Evolutionary conservation across 257 asterid species (phyloP), one percentile per base, ranked within the genome.

Genomic region (Jaltomata sinuosa): DNA sequence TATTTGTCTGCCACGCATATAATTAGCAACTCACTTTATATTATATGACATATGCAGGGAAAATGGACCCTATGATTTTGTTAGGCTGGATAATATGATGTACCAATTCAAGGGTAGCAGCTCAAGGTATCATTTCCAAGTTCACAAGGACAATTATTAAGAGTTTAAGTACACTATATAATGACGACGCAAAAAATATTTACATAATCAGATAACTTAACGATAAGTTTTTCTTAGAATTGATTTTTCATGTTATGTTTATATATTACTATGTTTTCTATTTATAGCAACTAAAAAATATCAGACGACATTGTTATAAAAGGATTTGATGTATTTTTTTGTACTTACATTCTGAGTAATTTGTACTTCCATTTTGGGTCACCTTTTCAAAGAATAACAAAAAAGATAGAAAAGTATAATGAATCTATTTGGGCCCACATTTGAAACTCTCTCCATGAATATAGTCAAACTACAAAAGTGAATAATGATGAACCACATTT

Each of bases 61-160:
- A 36, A 90, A 62, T 50, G 88, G 62, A 49, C 90, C 95, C 18
- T 21, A 84, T 81, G 93, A 94, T 88, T 95, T 95, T 85, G 91
- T 84, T 6, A 92, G 84, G 84, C 87, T 93, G 84, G 97, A 93
- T 54, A 86, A 91, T 81, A 49, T 84, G 55, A 95, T 93, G 98
- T 94, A 95, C 85, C 97, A 92, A 81, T 93, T 91, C 90, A 93
- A 88, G 90, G 98, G 98, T 31, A 93, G 98, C 92, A 85, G 96
- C 90, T 92, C 98, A 49, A 92, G 98, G 98, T 93, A 89, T 7
- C 25, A 15, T 45, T 1, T 74, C 36, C 40, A 42, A 8, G 8
- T 25, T 72, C 80, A 42, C 80, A 71, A 69, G 4, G 36, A 2
- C 25, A 38, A 52, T 52, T 52, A 52, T 52, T 52, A 15, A 16